phyloP scores from a whole-genome alignment of 768 basidiomycete species.

The Kwoniella pini region DNA sequence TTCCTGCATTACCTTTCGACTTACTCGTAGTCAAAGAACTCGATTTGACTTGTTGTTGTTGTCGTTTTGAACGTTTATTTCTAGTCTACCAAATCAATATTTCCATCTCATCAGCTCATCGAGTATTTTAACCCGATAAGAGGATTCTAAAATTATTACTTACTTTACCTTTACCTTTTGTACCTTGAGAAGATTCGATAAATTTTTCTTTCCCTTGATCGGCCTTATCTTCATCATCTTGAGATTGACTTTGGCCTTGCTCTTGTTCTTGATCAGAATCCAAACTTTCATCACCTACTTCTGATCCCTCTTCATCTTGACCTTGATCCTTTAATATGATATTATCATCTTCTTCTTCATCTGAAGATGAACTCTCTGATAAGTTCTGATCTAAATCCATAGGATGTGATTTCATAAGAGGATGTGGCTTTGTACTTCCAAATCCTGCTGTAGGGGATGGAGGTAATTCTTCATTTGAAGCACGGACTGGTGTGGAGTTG shows the following conservation, averaged over 20 bases:
- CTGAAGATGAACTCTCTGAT: background rate
- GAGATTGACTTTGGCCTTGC: background rate
- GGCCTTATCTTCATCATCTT: background rate
- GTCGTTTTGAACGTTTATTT: background rate
- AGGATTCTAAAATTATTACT: background rate
- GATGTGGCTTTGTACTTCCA: conserved; percentile 1
- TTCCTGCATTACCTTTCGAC: background rate
- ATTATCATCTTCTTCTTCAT: background rate
- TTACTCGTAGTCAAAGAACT: background rate
- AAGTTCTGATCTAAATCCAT: conserved; percentile 13
- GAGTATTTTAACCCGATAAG: too few relatives aligned
- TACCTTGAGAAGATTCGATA: too few relatives aligned
- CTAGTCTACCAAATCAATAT: background rate
- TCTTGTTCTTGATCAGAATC: conserved; percentile 1
- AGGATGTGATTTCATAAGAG: conserved; percentile 6
- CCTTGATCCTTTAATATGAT: background rate
- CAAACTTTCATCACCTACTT: background rate
- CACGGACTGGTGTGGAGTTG: conserved; percentile 27
- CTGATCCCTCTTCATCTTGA: background rate
- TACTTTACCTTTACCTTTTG: conserved; percentile 5
- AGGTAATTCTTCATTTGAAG: conserved; percentile 7
- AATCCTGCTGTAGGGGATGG: conserved; percentile 10
- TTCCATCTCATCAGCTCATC: too few relatives aligned
- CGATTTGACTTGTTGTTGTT: background rate
- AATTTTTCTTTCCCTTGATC: background rate